Percentiles rank a stretch among this genome's conserved stretches.
Evolutionary conservation across 805 yeast genomes (phyloP).

Genomic region (Candida xiaguanensis): DNA sequence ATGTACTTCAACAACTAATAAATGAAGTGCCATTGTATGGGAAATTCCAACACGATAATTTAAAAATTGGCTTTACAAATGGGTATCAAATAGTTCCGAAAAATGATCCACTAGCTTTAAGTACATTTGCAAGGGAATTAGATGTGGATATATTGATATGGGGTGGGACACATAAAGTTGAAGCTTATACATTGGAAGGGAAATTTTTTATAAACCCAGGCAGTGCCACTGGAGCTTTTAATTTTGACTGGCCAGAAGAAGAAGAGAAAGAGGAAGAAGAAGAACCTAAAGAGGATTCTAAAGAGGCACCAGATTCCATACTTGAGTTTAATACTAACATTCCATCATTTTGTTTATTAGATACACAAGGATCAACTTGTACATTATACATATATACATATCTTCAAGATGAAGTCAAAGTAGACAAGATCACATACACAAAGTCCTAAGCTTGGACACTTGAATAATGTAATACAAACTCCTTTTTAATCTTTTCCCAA

Average conservation of each 20-base stretch:
- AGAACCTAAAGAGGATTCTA: slow-evolving; percentile 17
- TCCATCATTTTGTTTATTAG: slow-evolving; percentile 87
- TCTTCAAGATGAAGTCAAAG: slow-evolving; percentile 79
- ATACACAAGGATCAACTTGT: slow-evolving; percentile 74
- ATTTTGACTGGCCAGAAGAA: slow-evolving; percentile 56
- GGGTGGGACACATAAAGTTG: slow-evolving; percentile 93
- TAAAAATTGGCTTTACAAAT: slow-evolving; percentile 79
- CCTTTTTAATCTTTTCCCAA: slow-evolving; percentile 89
- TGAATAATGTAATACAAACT: slow-evolving; percentile 52
- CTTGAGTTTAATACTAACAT: slow-evolving; percentile 30
- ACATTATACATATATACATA: slow-evolving; percentile 83
- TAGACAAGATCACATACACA: slow-evolving; percentile 66
- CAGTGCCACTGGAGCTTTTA: slow-evolving; percentile 89
- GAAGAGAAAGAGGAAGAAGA: slow-evolving; percentile 45
- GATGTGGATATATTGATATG: slow-evolving; percentile 88
- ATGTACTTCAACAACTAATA: slow-evolving; percentile 25
- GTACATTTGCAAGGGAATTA: slow-evolving; percentile 81
- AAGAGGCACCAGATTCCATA: slow-evolving; percentile 17
- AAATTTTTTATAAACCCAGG: slow-evolving; percentile 96
- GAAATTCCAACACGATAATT: slow-evolving; percentile 63
- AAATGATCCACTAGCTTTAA: slow-evolving; percentile 79
- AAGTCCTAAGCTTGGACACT: slow-evolving; percentile 30
- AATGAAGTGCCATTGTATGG: slow-evolving; percentile 53
- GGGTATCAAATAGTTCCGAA: slow-evolving; percentile 84
- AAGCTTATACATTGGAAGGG: slow-evolving; percentile 89